Evolutionary conservation across 2,329 filamentous ascomycete species (phyloP).

Genomic region (Talaromyces sp.): DNA sequence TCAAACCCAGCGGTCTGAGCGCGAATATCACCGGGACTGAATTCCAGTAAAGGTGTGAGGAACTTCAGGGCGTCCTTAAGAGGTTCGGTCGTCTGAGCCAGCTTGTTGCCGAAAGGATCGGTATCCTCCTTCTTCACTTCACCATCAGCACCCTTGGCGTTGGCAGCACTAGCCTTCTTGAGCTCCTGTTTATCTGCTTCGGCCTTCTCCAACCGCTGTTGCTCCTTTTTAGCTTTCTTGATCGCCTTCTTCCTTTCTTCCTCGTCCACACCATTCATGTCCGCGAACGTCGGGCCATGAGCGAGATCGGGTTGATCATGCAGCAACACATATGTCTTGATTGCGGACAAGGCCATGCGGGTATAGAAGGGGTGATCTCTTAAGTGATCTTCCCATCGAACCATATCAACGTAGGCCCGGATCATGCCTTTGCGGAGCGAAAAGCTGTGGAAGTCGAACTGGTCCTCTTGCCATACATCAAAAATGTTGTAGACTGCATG

Average conservation of each 20-base stretch:
- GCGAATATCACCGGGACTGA: slow-evolving; percentile 74
- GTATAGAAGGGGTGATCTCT: slow-evolving; percentile 92
- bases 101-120: slow-evolving; percentile 77
- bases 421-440: slow-evolving; percentile 96
- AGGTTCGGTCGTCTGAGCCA: slow-evolving; percentile 77
- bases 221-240: slow-evolving; percentile 86
- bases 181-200: slow-evolving; percentile 82
- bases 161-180: slow-evolving; percentile 61
- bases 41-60: slow-evolving; percentile 74
- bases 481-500: slow-evolving; percentile 88
- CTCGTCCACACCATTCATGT: slow-evolving; percentile 48
- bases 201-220: slow-evolving; percentile 68
- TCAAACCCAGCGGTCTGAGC: slow-evolving; percentile 86
- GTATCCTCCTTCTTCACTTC: slow-evolving; percentile 81
- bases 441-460: slow-evolving; percentile 98
- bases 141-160: slow-evolving; percentile 48
- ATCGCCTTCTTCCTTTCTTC: slow-evolving; percentile 78
- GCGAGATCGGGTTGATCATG: slow-evolving; percentile 68
- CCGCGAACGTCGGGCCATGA: slow-evolving; percentile 59
- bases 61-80: slow-evolving; percentile 86
- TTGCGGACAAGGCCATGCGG: slow-evolving; percentile 74
- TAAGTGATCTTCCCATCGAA: slow-evolving; percentile 89
- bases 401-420: slow-evolving; percentile 90
- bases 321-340: slow-evolving; percentile 75
- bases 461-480: slow-evolving; percentile 95